Conservation (phyloP, 345 rosid species). For the Euphorbia pulcherrima region DNA sequence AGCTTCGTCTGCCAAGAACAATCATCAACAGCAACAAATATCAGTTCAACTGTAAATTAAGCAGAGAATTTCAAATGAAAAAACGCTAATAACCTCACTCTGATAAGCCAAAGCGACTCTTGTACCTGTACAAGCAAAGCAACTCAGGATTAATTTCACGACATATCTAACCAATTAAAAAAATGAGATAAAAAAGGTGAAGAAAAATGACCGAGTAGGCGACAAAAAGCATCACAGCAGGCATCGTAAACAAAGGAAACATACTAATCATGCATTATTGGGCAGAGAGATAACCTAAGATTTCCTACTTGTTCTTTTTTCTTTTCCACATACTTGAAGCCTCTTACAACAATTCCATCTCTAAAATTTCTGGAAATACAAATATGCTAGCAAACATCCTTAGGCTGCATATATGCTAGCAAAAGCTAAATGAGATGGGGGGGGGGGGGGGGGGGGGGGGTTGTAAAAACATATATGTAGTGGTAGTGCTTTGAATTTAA, state of each 20-base stretch:
- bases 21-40: neutral
- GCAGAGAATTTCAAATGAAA: neutral
- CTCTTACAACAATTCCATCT: too few relatives aligned
- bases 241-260: constrained; percentile 88
- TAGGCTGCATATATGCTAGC: too few relatives aligned
- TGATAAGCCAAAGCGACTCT: constrained; percentile 85
- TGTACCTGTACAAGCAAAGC: constrained; percentile 51
- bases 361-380: too few relatives aligned
- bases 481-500: too few relatives aligned
- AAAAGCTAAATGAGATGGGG: too few relatives aligned
- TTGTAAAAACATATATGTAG: too few relatives aligned
- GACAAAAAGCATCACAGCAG: constrained; percentile 90
- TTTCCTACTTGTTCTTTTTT: too few relatives aligned
- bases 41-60: neutral
- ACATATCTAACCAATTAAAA: neutral
- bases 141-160: neutral
- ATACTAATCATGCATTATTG: constrained; percentile 91
- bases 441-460: too few relatives aligned
- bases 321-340: too few relatives aligned
- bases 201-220: constrained; percentile 56
- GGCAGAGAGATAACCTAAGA: too few relatives aligned
- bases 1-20: constrained; percentile 63
- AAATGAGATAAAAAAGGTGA: neutral
- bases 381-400: too few relatives aligned
- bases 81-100: constrained; percentile 57